phyloP scores from a whole-genome alignment of 148 eudicot genomes.

The Oxyria digyna region DNA sequence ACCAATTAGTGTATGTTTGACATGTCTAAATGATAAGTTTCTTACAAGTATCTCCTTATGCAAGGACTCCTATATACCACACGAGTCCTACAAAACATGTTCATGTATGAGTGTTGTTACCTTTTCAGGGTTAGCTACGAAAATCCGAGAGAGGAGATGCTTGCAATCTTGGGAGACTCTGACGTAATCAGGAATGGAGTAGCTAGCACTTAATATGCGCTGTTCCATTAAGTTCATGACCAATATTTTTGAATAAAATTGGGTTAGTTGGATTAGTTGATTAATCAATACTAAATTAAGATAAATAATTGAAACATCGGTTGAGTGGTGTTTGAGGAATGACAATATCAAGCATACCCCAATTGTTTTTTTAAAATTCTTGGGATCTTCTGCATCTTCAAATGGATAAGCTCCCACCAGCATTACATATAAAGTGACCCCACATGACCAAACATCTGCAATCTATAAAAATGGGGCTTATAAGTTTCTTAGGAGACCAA shows the following conservation, averaged over 20 bases:
- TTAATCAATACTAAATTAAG: neutral
- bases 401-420: constrained; percentile 80
- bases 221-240: constrained; percentile 21
- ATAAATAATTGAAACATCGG: neutral
- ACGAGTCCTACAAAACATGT: neutral
- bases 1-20: neutral
- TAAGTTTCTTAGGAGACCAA: neutral
- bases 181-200: constrained; percentile 71
- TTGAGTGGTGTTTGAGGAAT: neutral
- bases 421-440: constrained; percentile 81
- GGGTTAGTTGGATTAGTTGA: neutral
- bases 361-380: constrained; percentile 59
- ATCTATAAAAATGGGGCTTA: constrained; percentile 20
- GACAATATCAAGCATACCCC: constrained; percentile 20
- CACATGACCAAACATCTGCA: constrained; percentile 97
- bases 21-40: no score
- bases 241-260: neutral
- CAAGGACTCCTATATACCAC: no score
- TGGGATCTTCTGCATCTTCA: constrained; percentile 73
- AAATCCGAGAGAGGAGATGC: constrained; percentile 62
- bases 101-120: constrained; percentile 10
- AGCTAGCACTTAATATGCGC: constrained; percentile 63
- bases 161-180: constrained; percentile 54
- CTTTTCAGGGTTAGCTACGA: constrained; percentile 72
- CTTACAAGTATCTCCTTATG: no score